These are phyloP conservation scores for Fistulifera solaris DNA, from an alignment of 108 stramenopile species.

Conservation along the genomic window DNA sequence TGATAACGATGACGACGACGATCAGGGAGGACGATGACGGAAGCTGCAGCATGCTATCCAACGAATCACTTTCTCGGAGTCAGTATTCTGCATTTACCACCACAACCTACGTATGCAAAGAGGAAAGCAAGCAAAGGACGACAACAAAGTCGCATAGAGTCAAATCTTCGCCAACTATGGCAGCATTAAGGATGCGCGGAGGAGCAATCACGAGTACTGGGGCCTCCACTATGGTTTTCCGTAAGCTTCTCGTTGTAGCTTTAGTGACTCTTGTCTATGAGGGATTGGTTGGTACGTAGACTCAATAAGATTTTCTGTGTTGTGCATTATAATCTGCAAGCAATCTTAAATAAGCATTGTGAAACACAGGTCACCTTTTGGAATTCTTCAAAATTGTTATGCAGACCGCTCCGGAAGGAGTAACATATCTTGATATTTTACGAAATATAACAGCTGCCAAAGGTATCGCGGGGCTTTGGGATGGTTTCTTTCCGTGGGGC, in stretches of 20 bases:
- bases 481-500: conserved; percentile 70
- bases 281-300: conserved; percentile 11
- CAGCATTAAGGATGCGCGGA: neutral
- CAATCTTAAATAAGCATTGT: too few relatives aligned
- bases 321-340: too few relatives aligned
- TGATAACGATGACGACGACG: conserved; percentile 14
- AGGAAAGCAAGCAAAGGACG: neutral
- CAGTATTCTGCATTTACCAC: conserved; percentile 3
- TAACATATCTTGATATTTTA: conserved; percentile 18
- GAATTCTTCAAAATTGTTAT: conserved; percentile 53
- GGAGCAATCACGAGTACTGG: conserved; percentile 6
- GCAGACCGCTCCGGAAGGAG: conserved; percentile 26
- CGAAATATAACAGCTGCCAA: conserved; percentile 34
- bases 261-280: conserved; percentile 45
- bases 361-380: conserved; percentile 13
- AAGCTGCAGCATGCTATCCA: conserved; percentile 45
- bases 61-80: conserved; percentile 25
- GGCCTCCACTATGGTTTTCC: conserved; percentile 8
- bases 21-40: conserved; percentile 59
- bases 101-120: neutral
- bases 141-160: neutral
- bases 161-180: neutral
- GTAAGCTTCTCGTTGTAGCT: conserved; percentile 22
- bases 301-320: too few relatives aligned
- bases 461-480: conserved; percentile 50